Conservation (phyloP, 169 alveolate species). For the Plasmodium reichenowi region DNA sequence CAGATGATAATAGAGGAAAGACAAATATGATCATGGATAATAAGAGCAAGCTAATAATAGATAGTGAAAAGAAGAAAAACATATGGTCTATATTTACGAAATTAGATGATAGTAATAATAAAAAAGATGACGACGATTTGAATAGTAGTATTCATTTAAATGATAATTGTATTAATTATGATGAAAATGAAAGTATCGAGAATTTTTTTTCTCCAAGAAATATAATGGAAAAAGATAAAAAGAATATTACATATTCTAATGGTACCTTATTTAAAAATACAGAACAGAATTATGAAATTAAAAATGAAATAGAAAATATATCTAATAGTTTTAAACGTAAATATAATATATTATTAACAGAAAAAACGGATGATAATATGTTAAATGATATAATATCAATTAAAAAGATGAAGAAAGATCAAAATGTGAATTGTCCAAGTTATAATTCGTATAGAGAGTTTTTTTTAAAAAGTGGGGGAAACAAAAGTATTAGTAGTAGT, state of each 20-base stretch:
- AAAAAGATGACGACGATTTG: background rate
- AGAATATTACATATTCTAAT: background rate
- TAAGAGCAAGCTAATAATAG: slow-evolving; percentile 21
- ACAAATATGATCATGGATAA: slow-evolving; percentile 4
- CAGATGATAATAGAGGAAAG: slow-evolving; percentile 1
- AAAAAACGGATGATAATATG: slow-evolving; percentile 27
- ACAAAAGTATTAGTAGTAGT: background rate
- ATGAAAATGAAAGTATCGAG: slow-evolving; percentile 1
- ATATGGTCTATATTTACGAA: slow-evolving; percentile 67
- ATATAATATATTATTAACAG: slow-evolving; percentile 47
- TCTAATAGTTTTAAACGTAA: slow-evolving; percentile 65
- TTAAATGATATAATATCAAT: slow-evolving; percentile 32
- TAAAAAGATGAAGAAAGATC: slow-evolving; percentile 34
- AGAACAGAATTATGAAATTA: slow-evolving; percentile 30
- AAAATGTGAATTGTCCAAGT: background rate
- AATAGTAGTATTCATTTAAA: background rate
- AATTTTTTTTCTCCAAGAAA: slow-evolving; percentile 35
- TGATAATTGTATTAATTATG: background rate
- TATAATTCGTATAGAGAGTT: slow-evolving; percentile 52
- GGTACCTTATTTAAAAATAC: slow-evolving; percentile 27
- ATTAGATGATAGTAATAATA: background rate
- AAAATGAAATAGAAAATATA: slow-evolving; percentile 56
- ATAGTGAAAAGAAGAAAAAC: slow-evolving; percentile 31
- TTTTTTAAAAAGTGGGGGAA: background rate
- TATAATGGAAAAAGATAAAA: background rate